Evolutionary conservation across 202 grass and related monocot species (phyloP), one percentile per base, ranked within the genome.

Genomic region (Musa balbisiana): DNA sequence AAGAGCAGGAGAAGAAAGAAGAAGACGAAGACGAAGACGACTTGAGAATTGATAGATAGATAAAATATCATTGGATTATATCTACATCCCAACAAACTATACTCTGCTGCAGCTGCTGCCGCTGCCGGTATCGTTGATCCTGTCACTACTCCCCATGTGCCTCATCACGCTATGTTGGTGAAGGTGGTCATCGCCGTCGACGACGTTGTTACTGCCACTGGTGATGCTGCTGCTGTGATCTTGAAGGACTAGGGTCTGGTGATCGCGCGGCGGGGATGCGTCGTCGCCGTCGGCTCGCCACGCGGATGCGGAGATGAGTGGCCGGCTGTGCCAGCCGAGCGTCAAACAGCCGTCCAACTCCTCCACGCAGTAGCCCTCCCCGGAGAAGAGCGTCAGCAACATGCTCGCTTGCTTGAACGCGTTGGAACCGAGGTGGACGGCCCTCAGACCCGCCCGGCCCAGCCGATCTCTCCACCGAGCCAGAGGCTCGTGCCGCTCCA

Each of bases 381-480:
- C 93, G 64, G 90, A 92, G 78, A 91, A 91, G 27, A 97, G 90
- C 0, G 90, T 87, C 13, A 97, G 78, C 71, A 97, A 73, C 93
- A 97, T 97, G 80, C 90, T 89, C 0, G 90, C 93, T 62, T 93
- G 93, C 77, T 89, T 89, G 75, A 91, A 89, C 68, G 93, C 93
- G 77, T 75, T 85, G 10, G 90, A 82, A 0, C 93, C 93, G 1
- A 97, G 90, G 53, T 88, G 86, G 53, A 97, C 93, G 63, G 86
- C 67, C 29, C 16, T 64, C 9, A 93, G 64, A 2, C 93, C 84
- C 1, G 87, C 82, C 12, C 82, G 75, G 0, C 23, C 19, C 49
- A 97, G 80, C 69, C 93, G 85, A 1, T 75, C 83, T 3, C 79
- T 62, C 93, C 93, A 97, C 64, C 72, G 86, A 1, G 65, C 64